Evolutionary conservation across 2,329 filamentous ascomycete genomes (phyloP).

Genomic region (Neophaeococcomyces aloes): DNA sequence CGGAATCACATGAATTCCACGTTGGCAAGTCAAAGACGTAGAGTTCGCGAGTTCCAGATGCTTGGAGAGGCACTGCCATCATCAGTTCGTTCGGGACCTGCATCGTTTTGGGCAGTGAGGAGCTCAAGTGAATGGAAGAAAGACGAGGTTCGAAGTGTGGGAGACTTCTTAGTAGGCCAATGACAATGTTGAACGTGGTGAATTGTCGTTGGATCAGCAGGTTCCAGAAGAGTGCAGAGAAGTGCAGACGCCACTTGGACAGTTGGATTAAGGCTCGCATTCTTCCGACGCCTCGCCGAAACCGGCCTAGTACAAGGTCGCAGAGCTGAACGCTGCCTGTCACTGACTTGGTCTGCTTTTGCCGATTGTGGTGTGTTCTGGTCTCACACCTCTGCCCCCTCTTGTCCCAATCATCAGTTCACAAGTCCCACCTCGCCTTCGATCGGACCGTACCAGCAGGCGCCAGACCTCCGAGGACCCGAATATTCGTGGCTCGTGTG

Average conservation of each 20-base stretch:
- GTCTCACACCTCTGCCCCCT: slow-evolving; percentile 1
- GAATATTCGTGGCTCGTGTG: neutral
- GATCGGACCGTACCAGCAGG: neutral
- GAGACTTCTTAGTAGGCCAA: neutral
- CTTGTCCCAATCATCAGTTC: neutral
- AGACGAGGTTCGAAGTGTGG: neutral
- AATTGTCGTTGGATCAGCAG: slow-evolving; percentile 1
- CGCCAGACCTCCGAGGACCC: too few relatives aligned
- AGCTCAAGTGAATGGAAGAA: neutral
- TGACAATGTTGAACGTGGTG: slow-evolving; percentile 1
- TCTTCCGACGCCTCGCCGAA: neutral
- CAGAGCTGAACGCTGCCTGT: neutral
- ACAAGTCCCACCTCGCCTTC: slow-evolving; percentile 2
- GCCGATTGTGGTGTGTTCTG: neutral
- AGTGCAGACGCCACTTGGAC: neutral
- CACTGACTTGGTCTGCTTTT: neutral
- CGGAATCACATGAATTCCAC: too few relatives aligned
- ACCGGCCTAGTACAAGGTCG: neutral
- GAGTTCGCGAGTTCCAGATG: too few relatives aligned
- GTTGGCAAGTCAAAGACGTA: too few relatives aligned
- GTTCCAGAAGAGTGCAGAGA: neutral
- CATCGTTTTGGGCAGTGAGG: slow-evolving; percentile 4
- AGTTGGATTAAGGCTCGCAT: neutral
- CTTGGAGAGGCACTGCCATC: slow-evolving; percentile 1
- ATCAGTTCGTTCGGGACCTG: slow-evolving; percentile 3